Evolutionary conservation across 1,284 basidiomycete species (phyloP).

Genomic region (Ustilago sp.): DNA sequence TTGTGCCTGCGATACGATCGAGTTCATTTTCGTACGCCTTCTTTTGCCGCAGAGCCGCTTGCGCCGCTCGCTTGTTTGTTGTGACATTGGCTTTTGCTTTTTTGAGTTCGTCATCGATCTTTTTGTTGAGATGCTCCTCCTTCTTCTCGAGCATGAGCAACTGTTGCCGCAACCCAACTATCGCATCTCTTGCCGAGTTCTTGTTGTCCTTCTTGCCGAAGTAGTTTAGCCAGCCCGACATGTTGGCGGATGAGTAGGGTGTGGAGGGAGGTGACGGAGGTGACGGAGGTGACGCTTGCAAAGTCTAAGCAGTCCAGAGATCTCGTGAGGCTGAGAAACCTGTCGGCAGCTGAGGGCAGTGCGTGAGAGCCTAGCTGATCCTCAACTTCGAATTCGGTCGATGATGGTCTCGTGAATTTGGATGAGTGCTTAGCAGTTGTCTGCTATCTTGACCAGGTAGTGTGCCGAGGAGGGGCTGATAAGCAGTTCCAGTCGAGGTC

Average conservation of each 20-base stretch:
- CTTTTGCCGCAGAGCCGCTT: conserved; percentile 91
- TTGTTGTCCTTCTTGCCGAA: conserved; percentile 67
- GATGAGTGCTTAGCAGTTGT: not conserved
- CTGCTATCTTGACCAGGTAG: not conserved
- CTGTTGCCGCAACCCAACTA: conserved; percentile 71
- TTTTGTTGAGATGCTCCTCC: conserved; percentile 94
- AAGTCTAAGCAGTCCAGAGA: not conserved
- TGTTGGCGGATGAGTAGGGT: conserved; percentile 26
- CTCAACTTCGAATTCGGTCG: not conserved
- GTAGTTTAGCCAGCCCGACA: conserved; percentile 68
- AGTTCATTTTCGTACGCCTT: conserved; percentile 90
- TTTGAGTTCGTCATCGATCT: conserved; percentile 93
- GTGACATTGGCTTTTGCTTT: conserved; percentile 94
- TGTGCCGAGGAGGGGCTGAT: not conserved
- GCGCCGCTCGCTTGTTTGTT: conserved; percentile 80
- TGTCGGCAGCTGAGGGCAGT: not conserved
- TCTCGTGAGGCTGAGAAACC: not conserved
- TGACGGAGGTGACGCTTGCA: not conserved
- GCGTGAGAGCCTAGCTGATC: not conserved
- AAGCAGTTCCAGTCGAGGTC: not conserved
- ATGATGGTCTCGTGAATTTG: not conserved
- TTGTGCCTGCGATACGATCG: conserved; percentile 85
- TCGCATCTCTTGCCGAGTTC: conserved; percentile 70
- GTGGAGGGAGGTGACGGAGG: not conserved
- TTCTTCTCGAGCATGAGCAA: conserved; percentile 97